Conservation (phyloP, 2,329 filamentous ascomycete species). For the Phyllosticta citrichinensis region DNA sequence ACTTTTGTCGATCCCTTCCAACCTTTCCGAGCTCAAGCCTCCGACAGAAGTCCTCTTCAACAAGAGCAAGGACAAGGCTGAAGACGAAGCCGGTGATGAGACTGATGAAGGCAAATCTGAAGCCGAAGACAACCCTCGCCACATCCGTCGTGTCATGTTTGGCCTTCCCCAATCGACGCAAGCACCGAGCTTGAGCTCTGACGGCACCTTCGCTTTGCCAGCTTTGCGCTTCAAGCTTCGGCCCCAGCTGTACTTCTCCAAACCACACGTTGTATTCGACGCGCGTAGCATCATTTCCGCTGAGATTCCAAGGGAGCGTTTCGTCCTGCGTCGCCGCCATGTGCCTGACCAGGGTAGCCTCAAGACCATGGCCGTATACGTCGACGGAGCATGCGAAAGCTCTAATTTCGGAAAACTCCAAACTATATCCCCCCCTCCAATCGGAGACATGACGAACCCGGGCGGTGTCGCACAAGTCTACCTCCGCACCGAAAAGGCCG, state of each 20-base stretch:
- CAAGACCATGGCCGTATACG: constrained; percentile 24
- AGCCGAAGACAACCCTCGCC: too few species aligned
- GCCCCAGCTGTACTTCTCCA: background rate
- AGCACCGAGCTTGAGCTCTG: background rate
- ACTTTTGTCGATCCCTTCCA: too few species aligned
- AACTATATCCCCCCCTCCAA: constrained; percentile 6
- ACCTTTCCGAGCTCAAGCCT: too few species aligned
- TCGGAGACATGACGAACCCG: constrained; percentile 28
- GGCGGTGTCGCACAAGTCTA: background rate
- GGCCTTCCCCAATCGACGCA: too few species aligned
- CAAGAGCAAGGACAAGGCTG: too few species aligned
- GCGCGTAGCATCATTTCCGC: background rate
- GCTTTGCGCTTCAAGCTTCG: background rate
- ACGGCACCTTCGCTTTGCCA: background rate
- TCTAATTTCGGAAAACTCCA: background rate
- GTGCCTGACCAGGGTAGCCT: background rate
- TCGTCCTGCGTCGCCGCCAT: background rate
- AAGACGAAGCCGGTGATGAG: too few species aligned
- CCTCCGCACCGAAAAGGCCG: background rate
- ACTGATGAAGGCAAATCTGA: too few species aligned
- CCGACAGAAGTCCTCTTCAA: too few species aligned
- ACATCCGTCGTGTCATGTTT: too few species aligned
- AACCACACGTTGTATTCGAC: background rate
- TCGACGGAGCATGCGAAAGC: constrained; percentile 35
- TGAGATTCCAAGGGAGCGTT: background rate